Conservation (phyloP, 768 basidiomycete genomes). For the Candolleomyces eurysporus region DNA sequence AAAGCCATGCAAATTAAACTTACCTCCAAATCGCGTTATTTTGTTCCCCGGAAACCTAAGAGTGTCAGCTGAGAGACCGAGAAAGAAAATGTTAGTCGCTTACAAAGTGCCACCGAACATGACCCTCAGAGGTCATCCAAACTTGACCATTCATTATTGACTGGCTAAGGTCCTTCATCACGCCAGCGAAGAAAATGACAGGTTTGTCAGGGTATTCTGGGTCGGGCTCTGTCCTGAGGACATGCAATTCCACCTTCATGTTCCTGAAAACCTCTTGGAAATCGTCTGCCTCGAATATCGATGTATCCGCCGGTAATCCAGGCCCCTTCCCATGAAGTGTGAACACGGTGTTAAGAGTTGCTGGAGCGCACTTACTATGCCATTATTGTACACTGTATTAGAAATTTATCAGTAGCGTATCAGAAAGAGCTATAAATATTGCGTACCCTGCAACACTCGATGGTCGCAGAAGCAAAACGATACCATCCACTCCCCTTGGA, state of each 20-base stretch:
- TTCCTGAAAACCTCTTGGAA: conserved; percentile 55
- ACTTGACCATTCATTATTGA: conserved; percentile 54
- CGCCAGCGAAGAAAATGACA: conserved; percentile 51
- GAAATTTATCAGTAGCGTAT: not conserved
- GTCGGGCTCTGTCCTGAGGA: conserved; percentile 42
- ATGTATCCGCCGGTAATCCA: conserved; percentile 27
- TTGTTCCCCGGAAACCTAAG: conserved; percentile 50
- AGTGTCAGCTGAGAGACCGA: conserved; percentile 8
- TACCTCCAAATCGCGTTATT: conserved; percentile 58
- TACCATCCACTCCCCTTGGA: conserved; percentile 58
- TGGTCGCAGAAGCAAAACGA: conserved; percentile 73
- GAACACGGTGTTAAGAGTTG: not conserved
- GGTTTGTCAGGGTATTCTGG: conserved; percentile 50
- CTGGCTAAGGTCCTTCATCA: conserved; percentile 39
- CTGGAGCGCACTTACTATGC: conserved; percentile 21
- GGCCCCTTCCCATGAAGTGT: not conserved
- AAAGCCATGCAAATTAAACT: conserved; percentile 12
- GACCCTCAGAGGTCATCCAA: conserved; percentile 53
- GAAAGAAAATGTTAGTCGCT: conserved; percentile 19
- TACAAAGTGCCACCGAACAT: conserved; percentile 66
- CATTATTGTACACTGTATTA: conserved; percentile 47
- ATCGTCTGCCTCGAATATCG: conserved; percentile 48
- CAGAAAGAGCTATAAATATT: conserved; percentile 10
- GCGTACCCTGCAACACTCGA: conserved; percentile 59
- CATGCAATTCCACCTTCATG: conserved; percentile 43